phyloP scores from a whole-genome alignment of 768 basidiomycete species.

The Amylocystis lapponica region DNA sequence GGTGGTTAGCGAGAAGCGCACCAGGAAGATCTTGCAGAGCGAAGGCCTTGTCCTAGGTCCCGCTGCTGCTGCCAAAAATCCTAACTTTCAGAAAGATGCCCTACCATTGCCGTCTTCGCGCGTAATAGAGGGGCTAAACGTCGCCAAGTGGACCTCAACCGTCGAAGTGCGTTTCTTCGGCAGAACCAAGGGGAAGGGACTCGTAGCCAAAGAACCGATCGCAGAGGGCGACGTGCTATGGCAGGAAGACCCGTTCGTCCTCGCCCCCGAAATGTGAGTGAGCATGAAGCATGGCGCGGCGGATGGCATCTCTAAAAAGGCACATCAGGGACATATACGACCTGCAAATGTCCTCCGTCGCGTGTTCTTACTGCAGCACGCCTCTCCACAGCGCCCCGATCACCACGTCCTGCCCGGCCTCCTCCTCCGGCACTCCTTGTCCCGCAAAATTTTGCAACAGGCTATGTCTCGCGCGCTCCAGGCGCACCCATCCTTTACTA shows the following conservation, averaged over 20 bases:
- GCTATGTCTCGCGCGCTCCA: conserved; percentile 64
- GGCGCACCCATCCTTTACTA: conserved; percentile 60
- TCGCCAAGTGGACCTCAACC: conserved; percentile 55
- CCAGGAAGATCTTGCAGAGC: conserved; percentile 62
- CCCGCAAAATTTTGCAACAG: conserved; percentile 74
- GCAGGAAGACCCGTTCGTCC: conserved; percentile 78
- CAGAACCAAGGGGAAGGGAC: conserved; percentile 72
- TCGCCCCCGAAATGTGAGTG: conserved; percentile 78
- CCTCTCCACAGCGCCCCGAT: conserved; percentile 42
- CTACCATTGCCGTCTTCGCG: conserved; percentile 52
- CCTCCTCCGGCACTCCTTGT: conserved; percentile 35
- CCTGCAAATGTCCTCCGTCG: conserved; percentile 48
- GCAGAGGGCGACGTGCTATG: conserved; percentile 70
- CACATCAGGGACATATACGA: conserved; percentile 69
- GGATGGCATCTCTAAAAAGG: background rate
- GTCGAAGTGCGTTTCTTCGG: conserved; percentile 65
- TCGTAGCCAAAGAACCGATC: conserved; percentile 67
- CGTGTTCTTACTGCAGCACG: conserved; percentile 74
- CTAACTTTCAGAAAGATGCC: conserved; percentile 6
- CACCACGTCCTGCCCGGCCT: conserved; percentile 46
- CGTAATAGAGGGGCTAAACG: conserved; percentile 57
- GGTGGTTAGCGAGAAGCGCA: conserved; percentile 81
- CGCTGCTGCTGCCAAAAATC: conserved; percentile 11
- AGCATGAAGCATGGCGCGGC: too few relatives aligned
- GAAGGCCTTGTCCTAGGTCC: conserved; percentile 42